Percentiles rank a stretch among this genome's conserved stretches.
Conservation (phyloP, 2,329 filamentous ascomycete species). For the Pseudophaeomoniella oleicola region DNA sequence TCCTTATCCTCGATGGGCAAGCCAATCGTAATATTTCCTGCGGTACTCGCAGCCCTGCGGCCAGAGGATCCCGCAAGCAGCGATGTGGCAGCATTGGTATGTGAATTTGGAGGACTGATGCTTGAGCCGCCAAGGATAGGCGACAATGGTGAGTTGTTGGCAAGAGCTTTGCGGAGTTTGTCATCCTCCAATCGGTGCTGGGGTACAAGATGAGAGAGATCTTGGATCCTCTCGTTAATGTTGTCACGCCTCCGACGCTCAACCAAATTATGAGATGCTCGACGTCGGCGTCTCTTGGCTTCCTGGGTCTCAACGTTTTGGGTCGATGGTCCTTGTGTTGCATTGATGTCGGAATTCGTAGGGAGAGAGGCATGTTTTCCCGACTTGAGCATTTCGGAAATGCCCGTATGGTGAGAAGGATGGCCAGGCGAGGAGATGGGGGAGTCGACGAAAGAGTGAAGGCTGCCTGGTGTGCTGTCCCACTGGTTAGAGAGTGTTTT, state of each 20-base stretch:
- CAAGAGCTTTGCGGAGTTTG: conserved; percentile 86
- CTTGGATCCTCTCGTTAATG: conserved; percentile 97
- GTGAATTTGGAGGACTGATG: conserved; percentile 46
- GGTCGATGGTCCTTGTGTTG: conserved; percentile 24
- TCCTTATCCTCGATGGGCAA: conserved; percentile 93
- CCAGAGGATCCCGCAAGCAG: conserved; percentile 74
- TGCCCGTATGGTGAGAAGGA: conserved; percentile 49
- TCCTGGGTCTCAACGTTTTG: conserved; percentile 64
- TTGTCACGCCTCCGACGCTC: conserved; percentile 91
- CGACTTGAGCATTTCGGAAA: conserved; percentile 71
- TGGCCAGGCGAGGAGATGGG: conserved; percentile 66
- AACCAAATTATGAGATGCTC: conserved; percentile 92
- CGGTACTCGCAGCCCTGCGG: conserved; percentile 58
- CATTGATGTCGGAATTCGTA: conserved; percentile 56
- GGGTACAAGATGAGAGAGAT: conserved; percentile 85
- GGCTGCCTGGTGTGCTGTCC: conserved; percentile 73
- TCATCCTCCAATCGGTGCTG: conserved; percentile 89
- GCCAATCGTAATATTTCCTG: conserved; percentile 79
- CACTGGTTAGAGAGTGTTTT: conserved; percentile 81
- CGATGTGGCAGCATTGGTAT: conserved; percentile 52
- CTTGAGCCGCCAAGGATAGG: conserved; percentile 61
- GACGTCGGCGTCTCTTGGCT: conserved; percentile 77
- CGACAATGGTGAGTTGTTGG: conserved; percentile 81
- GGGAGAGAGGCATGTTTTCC: conserved; percentile 82
- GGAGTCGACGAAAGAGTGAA: conserved; percentile 76